Conservation (phyloP, 2,329 filamentous ascomycete species). For the Microdochium paspali region DNA sequence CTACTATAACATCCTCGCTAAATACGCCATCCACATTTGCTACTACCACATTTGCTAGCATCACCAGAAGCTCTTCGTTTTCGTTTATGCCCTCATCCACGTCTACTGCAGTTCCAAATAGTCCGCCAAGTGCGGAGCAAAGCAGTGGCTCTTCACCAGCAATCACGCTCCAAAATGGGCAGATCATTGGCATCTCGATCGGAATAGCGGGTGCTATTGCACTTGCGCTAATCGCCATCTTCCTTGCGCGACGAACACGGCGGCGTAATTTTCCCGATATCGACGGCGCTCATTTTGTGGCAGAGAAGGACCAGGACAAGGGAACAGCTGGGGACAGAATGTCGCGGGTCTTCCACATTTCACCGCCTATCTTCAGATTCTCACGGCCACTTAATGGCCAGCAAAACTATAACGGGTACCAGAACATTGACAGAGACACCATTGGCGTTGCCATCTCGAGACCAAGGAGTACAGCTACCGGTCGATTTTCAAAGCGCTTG, state of each 20-base stretch:
- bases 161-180: conserved; percentile 23
- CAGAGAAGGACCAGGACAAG: conserved; percentile 25
- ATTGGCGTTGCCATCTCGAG: conserved; percentile 37
- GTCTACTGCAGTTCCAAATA: conserved; percentile 1
- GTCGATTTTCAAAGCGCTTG: background rate
- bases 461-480: conserved; percentile 14
- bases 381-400: conserved; percentile 17
- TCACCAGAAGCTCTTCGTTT: conserved; percentile 2
- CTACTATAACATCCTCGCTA: conserved; percentile 7
- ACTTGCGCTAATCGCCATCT: conserved; percentile 36
- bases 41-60: conserved; percentile 7
- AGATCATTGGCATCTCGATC: conserved; percentile 49
- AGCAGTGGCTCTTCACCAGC: background rate
- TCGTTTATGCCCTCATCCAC: conserved; percentile 1
- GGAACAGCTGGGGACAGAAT: conserved; percentile 12
- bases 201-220: conserved; percentile 40
- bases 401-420: conserved; percentile 10
- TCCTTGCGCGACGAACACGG: conserved; percentile 32
- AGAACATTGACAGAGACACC: conserved; percentile 15
- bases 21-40: conserved; percentile 1
- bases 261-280: conserved; percentile 25
- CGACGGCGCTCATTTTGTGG: conserved; percentile 26
- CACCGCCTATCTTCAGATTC: conserved; percentile 23
- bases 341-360: conserved; percentile 28
- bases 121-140: background rate